Conservation (phyloP, 2,329 filamentous ascomycete genomes). For the Aureobasidium musti region DNA sequence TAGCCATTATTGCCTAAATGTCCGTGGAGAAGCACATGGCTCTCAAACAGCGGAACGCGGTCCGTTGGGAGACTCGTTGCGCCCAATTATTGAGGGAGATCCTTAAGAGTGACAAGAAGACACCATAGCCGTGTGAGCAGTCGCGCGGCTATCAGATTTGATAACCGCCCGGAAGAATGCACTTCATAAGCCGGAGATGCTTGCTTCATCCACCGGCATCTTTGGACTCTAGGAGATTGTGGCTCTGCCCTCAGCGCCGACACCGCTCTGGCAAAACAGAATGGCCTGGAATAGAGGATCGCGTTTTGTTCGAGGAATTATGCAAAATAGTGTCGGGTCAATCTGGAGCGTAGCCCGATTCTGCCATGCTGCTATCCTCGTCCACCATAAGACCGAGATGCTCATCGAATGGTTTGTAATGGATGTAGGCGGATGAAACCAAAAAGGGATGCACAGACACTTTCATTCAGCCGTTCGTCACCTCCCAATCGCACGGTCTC, state of each 20-base stretch:
- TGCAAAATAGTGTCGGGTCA: background rate
- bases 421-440: background rate
- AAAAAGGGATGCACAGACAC: background rate
- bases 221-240: too few species aligned
- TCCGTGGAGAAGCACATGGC: too few species aligned
- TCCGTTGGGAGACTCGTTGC: background rate
- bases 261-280: constrained; percentile 14
- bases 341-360: background rate
- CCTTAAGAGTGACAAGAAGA: background rate
- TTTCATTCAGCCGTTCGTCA: too few species aligned
- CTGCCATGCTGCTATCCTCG: constrained; percentile 1
- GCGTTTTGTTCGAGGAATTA: background rate
- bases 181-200: constrained; percentile 24
- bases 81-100: background rate
- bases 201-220: background rate
- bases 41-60: background rate
- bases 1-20: background rate
- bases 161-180: constrained; percentile 26
- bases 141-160: constrained; percentile 22
- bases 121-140: constrained; percentile 9
- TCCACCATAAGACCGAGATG: background rate
- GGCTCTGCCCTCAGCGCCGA: constrained; percentile 2
- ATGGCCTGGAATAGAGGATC: too few species aligned
- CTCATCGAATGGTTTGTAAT: background rate
- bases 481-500: too few species aligned